Evolutionary conservation across 805 yeast species (phyloP).

Genomic region (Candida saitoana): DNA sequence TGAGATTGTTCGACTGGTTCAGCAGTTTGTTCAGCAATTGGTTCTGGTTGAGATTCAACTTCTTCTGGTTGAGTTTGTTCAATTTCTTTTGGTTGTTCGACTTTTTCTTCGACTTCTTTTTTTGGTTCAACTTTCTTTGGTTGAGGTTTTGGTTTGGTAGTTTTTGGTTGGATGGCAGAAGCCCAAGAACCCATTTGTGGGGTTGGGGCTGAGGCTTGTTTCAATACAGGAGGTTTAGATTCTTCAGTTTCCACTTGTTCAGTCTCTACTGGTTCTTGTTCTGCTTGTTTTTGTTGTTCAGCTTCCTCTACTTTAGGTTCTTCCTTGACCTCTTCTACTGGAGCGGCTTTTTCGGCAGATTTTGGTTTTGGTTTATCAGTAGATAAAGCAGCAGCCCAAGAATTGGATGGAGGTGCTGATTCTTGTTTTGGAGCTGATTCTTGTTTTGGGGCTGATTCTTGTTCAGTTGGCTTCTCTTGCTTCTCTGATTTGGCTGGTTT

Average conservation of each 20-base stretch:
- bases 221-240: constrained; percentile 19
- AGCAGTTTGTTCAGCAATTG: constrained; percentile 7
- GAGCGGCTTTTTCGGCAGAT: constrained; percentile 12
- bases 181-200: constrained; percentile 65
- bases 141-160: constrained; percentile 42
- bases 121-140: constrained; percentile 25
- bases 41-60: constrained; percentile 4
- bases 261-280: constrained; percentile 7
- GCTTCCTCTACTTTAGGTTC: constrained; percentile 9
- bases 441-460: neutral
- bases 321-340: constrained; percentile 9
- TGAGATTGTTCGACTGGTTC: constrained; percentile 2
- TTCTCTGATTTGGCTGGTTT: constrained; percentile 1
- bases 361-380: constrained; percentile 32
- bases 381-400: constrained; percentile 44
- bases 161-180: constrained; percentile 53
- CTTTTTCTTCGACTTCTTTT: constrained; percentile 17
- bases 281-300: constrained; percentile 14
- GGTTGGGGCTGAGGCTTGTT: constrained; percentile 41
- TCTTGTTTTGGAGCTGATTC: neutral
- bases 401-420: constrained; percentile 20
- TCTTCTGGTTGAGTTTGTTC: constrained; percentile 30
- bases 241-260: constrained; percentile 7
- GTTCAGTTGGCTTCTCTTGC: neutral
- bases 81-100: constrained; percentile 13